These are phyloP conservation scores for Colletotrichum karsti DNA, from an alignment of 2,329 filamentous ascomycete genomes.

Conservation along the genomic window DNA sequence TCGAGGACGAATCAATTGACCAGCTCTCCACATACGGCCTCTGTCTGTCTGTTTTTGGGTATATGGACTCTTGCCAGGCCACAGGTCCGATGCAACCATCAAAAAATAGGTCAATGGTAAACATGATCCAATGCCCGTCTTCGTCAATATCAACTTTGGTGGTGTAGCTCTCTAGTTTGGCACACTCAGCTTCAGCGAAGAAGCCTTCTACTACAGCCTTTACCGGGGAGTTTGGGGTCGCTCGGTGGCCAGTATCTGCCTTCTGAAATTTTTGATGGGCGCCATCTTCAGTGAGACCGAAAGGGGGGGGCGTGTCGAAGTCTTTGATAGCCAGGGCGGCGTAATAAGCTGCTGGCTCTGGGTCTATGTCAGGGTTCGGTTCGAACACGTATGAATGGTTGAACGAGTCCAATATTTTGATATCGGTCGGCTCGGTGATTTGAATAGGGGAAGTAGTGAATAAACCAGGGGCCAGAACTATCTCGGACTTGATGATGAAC, in stretches of 20 bases:
- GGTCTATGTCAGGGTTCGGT: not conserved
- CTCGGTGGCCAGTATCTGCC: not conserved
- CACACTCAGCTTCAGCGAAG: too few relatives aligned
- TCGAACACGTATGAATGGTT: not conserved
- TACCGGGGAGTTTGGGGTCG: not conserved
- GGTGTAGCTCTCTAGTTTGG: too few relatives aligned
- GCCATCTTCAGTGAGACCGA: not conserved
- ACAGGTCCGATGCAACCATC: too few relatives aligned
- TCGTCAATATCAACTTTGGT: too few relatives aligned
- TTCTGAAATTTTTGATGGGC: not conserved
- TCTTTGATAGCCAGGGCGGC: not conserved
- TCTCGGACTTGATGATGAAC: not conserved
- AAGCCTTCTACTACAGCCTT: not conserved
- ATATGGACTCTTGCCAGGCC: too few relatives aligned
- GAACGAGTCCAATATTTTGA: not conserved
- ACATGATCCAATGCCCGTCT: too few relatives aligned
- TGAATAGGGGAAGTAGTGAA: not conserved
- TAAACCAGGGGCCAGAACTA: not conserved
- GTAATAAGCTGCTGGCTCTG: not conserved
- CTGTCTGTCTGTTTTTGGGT: too few relatives aligned
- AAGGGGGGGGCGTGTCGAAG: not conserved
- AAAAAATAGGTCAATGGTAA: too few relatives aligned
- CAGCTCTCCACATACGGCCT: too few relatives aligned
- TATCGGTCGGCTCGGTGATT: not conserved
- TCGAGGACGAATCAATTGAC: too few relatives aligned